Conservation (phyloP, 352 stramenopile species). For the Pythium dissimile region DNA sequence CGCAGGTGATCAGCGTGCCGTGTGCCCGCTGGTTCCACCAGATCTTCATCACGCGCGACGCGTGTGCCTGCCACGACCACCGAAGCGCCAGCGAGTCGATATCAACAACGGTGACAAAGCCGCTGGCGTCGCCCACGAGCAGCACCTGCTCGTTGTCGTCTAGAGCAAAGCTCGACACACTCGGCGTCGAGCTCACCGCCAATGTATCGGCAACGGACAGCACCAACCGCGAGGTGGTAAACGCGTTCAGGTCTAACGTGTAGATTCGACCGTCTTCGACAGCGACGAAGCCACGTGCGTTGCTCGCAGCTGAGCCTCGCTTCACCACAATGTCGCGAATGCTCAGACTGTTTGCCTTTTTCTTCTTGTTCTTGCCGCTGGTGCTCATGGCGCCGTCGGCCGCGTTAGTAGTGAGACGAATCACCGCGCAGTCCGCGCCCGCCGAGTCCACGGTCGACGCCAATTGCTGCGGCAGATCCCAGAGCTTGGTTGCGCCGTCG, state of each 20-base stretch:
- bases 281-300: constrained; percentile 45
- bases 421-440: constrained; percentile 2
- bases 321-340: constrained; percentile 24
- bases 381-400: not conserved
- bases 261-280: constrained; percentile 64
- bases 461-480: constrained; percentile 58
- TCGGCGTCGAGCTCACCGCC: not conserved
- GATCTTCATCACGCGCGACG: constrained; percentile 66
- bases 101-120: constrained; percentile 50
- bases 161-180: constrained; percentile 24
- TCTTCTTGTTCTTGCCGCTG: constrained; percentile 17
- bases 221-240: not conserved
- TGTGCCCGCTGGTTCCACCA: constrained; percentile 42
- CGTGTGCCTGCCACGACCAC: constrained; percentile 47
- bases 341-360: constrained; percentile 17
- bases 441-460: constrained; percentile 32
- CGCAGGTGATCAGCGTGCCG: constrained; percentile 56
- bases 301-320: not conserved
- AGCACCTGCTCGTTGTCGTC: constrained; percentile 35
- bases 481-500: constrained; percentile 81
- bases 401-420: constrained; percentile 2
- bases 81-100: constrained; percentile 27
- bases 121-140: constrained; percentile 51
- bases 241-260: constrained; percentile 28
- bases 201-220: constrained; percentile 16